A percentile compares a stretch with the other conserved stretches of the same genome.
These are phyloP conservation scores for Arabis alpina DNA, from an alignment of 345 rosid species.

Conservation along the genomic window DNA sequence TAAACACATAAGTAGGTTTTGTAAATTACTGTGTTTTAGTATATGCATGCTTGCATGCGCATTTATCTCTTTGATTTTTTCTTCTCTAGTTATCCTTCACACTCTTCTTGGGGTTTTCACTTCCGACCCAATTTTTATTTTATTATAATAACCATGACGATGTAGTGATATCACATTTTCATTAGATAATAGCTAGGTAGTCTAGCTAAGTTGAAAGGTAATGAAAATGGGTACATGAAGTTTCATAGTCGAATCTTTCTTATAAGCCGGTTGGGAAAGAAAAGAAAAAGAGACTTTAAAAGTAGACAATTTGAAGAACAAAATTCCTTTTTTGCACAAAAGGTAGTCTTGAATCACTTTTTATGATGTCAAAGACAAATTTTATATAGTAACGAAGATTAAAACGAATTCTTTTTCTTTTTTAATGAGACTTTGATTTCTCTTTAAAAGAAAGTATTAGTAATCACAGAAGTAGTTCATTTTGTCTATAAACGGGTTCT, in stretches of 20 bases:
- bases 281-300: slow-evolving; percentile 20
- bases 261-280: not conserved
- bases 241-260: slow-evolving; percentile 17
- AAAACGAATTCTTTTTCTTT: not conserved
- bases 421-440: not conserved
- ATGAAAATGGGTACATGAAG: slow-evolving; percentile 9
- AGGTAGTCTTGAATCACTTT: slow-evolving; percentile 2
- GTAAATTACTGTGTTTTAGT: slow-evolving; percentile 41
- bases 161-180: slow-evolving; percentile 19
- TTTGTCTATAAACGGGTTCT: slow-evolving; percentile 5
- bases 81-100: slow-evolving; percentile 34
- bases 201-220: slow-evolving; percentile 5
- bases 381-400: slow-evolving; percentile 8
- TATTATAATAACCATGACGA: slow-evolving; percentile 36
- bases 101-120: slow-evolving; percentile 38
- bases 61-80: slow-evolving; percentile 47
- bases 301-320: slow-evolving; percentile 16
- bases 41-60: slow-evolving; percentile 64
- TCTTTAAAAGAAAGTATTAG: slow-evolving; percentile 6
- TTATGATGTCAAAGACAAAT: slow-evolving; percentile 26
- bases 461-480: slow-evolving; percentile 15
- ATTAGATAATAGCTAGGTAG: slow-evolving; percentile 1
- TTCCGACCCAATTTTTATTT: slow-evolving; percentile 17
- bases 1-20: slow-evolving; percentile 56
- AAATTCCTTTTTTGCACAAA: slow-evolving; percentile 13